These are phyloP conservation scores for Gossypium bickii DNA, from an alignment of 345 rosid genomes.

Conservation along the genomic window DNA sequence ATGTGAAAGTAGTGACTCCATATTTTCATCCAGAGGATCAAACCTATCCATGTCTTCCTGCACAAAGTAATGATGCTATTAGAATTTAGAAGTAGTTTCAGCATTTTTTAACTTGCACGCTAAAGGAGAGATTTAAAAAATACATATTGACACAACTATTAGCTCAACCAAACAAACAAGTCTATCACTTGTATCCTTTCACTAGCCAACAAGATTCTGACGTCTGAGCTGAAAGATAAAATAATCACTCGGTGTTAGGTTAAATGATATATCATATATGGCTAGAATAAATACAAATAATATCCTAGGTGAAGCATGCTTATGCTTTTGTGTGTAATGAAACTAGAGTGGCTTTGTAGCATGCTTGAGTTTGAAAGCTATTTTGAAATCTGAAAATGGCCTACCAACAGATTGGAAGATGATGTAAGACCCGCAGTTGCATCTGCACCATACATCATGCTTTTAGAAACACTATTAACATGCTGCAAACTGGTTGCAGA, in stretches of 20 bases:
- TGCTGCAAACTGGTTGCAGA: conserved; percentile 43
- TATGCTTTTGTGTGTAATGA: not conserved
- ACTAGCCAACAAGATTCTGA: not conserved
- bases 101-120: not conserved
- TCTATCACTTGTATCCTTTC: not conserved
- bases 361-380: not conserved
- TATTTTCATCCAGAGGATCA: conserved; percentile 54
- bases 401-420: conserved; percentile 54
- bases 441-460: conserved; percentile 42
- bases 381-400: conserved; percentile 11
- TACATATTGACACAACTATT: not conserved
- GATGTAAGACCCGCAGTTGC: conserved; percentile 47
- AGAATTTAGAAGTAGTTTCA: conserved; percentile 19
- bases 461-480: conserved; percentile 38
- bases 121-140: not conserved
- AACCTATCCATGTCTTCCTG: conserved; percentile 64
- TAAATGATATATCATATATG: not conserved
- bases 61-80: conserved; percentile 14
- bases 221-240: not conserved
- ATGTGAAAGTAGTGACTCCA: conserved; percentile 50
- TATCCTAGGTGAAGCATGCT: conserved; percentile 7
- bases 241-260: not conserved
- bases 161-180: conserved; percentile 3
- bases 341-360: not conserved
- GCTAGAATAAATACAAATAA: not conserved